Evolutionary conservation across 495 filamentous ascomycete species (phyloP).

Genomic region (Daldinia decipiens): DNA sequence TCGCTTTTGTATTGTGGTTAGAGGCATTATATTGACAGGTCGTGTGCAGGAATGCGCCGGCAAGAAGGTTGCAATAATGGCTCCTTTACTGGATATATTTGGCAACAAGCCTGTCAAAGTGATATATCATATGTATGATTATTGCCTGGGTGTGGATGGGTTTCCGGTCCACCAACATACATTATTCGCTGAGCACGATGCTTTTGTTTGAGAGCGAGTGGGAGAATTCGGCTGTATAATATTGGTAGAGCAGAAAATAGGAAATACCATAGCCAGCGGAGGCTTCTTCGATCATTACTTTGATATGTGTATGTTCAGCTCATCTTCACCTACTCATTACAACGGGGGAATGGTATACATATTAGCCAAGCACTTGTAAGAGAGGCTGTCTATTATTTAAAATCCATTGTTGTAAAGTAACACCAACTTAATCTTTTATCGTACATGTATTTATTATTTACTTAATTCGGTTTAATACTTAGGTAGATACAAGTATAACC

Average conservation of each 20-base stretch:
- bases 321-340: too few species aligned
- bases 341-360: too few species aligned
- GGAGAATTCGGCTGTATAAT: not conserved
- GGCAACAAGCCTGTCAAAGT: not conserved
- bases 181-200: not conserved
- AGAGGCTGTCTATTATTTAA: too few species aligned
- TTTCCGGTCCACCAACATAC: not conserved
- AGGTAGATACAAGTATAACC: too few species aligned
- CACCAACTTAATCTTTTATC: too few species aligned
- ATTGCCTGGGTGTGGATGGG: not conserved
- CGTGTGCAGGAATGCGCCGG: constrained; percentile 23
- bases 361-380: too few species aligned
- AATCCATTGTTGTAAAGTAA: too few species aligned
- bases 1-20: not conserved
- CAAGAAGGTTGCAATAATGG: constrained; percentile 20
- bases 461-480: too few species aligned
- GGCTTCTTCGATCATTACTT: not conserved
- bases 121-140: constrained; percentile 17
- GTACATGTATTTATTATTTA: too few species aligned
- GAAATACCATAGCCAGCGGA: not conserved
- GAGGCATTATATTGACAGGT: constrained; percentile 10
- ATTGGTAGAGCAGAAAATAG: not conserved
- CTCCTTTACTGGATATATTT: not conserved
- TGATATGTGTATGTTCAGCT: not conserved
- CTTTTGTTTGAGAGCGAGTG: not conserved